Evolutionary conservation across 345 rosid genomes (phyloP).

Genomic region (Boechera retrofracta): DNA sequence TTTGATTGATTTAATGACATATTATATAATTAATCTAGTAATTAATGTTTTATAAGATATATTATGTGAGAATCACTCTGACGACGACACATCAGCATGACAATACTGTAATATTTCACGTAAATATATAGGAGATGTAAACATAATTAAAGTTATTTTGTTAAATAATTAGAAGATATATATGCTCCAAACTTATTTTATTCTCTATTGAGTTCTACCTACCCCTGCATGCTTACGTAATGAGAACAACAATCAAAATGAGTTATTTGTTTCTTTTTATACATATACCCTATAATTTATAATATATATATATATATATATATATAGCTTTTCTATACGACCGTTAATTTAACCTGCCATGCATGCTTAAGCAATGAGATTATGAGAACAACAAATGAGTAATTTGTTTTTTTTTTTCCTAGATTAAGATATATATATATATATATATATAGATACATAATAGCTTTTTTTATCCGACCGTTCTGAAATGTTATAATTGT

Average conservation of each 20-base stretch:
- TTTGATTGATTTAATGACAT: no score
- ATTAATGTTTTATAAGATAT: no score
- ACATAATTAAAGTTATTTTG: no score
- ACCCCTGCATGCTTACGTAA: constrained; percentile 8
- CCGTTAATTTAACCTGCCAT: constrained; percentile 7
- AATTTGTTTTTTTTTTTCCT: neutral
- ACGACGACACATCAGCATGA: no score
- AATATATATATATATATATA: neutral
- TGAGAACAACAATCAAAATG: neutral
- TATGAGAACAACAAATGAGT: constrained; percentile 11
- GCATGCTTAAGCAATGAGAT: constrained; percentile 24
- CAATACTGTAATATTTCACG: no score
- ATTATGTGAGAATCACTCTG: no score
- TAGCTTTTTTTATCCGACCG: neutral
- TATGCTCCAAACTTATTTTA: neutral
- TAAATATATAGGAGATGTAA: no score
- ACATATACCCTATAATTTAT: no score
- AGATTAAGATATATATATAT: neutral
- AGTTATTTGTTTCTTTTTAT: neutral
- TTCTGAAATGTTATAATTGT: no score
- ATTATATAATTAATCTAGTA: no score
- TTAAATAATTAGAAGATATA: neutral
- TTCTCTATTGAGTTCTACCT: neutral
- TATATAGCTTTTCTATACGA: neutral
- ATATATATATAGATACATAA: neutral